Evolutionary conservation across 2,329 filamentous ascomycete genomes (phyloP).

Genomic region (Elsinoe batatas): DNA sequence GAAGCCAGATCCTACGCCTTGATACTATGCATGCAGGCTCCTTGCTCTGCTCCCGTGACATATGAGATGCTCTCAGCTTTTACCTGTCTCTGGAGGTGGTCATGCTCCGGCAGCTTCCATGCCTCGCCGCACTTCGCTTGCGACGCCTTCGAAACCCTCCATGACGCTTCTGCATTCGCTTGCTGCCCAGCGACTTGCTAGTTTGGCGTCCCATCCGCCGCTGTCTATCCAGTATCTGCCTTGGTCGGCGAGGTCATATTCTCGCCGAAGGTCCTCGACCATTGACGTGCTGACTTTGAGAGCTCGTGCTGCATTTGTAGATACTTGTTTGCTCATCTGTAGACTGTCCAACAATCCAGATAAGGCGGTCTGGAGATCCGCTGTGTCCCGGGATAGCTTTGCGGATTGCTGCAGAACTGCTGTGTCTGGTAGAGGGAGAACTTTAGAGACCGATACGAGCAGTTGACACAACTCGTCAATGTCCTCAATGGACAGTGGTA

Average conservation of each 20-base stretch:
- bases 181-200: slow-evolving; percentile 71
- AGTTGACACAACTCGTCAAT: slow-evolving; percentile 62
- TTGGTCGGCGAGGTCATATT: slow-evolving; percentile 73
- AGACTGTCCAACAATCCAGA: slow-evolving; percentile 82
- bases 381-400: slow-evolving; percentile 55
- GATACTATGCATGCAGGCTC: background rate
- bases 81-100: background rate
- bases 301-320: slow-evolving; percentile 67
- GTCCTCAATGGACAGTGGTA: slow-evolving; percentile 53
- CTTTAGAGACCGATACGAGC: slow-evolving; percentile 53
- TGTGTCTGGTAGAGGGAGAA: slow-evolving; percentile 57
- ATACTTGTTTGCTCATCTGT: slow-evolving; percentile 87
- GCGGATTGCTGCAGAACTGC: slow-evolving; percentile 57
- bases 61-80: background rate
- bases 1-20: slow-evolving; percentile 1
- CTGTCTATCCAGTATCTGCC: slow-evolving; percentile 71
- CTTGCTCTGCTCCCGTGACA: background rate
- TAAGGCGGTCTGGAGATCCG: slow-evolving; percentile 66
- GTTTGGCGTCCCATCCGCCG: slow-evolving; percentile 73
- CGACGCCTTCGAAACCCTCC: slow-evolving; percentile 77
- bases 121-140: background rate
- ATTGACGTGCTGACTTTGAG: slow-evolving; percentile 75
- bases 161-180: slow-evolving; percentile 79
- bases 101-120: slow-evolving; percentile 4
- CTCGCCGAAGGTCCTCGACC: slow-evolving; percentile 71